phyloP scores from a whole-genome alignment of 2,329 filamentous ascomycete genomes.

The Aspergillus japonicus region DNA sequence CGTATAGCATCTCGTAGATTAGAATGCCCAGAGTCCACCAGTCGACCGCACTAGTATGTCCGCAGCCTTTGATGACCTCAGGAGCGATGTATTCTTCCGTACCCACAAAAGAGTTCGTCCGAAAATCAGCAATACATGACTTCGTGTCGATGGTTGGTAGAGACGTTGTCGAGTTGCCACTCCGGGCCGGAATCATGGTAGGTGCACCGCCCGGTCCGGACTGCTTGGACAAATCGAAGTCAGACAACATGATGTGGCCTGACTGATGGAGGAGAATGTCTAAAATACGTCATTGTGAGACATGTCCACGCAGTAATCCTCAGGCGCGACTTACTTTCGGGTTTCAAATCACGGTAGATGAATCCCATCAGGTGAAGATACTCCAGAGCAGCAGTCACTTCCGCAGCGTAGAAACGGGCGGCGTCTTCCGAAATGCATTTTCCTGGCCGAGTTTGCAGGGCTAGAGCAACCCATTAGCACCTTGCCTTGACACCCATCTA shows the following conservation, averaged over 20 bases:
- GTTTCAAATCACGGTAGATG: constrained; percentile 96
- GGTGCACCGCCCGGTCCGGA: constrained; percentile 93
- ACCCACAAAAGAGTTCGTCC: constrained; percentile 96
- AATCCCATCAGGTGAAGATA: constrained; percentile 99
- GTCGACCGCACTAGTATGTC: constrained; percentile 96
- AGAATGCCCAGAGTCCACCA: constrained; percentile 99
- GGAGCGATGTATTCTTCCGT: constrained; percentile 99
- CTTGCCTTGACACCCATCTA: background rate
- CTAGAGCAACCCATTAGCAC: constrained; percentile 38
- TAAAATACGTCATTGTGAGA: constrained; percentile 49
- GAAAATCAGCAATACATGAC: constrained; percentile 96
- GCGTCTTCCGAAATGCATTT: constrained; percentile 98
- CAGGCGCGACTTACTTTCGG: constrained; percentile 71
- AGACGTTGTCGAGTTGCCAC: constrained; percentile 79
- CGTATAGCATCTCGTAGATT: constrained; percentile 98
- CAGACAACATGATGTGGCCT: constrained; percentile 99
- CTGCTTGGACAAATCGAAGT: constrained; percentile 98
- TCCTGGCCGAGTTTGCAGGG: constrained; percentile 90
- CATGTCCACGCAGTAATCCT: background rate
- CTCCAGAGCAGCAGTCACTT: constrained; percentile 93
- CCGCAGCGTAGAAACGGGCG: constrained; percentile 93
- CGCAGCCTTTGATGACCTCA: constrained; percentile 97
- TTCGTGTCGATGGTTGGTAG: constrained; percentile 97
- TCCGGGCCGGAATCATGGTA: constrained; percentile 94
- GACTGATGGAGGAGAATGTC: constrained; percentile 97